A percentile compares a stretch with the other conserved stretches of the same genome.
These are phyloP conservation scores for Monosiga brevicollis DNA, from an alignment of 78 protist genomes.

Conservation along the genomic window DNA sequence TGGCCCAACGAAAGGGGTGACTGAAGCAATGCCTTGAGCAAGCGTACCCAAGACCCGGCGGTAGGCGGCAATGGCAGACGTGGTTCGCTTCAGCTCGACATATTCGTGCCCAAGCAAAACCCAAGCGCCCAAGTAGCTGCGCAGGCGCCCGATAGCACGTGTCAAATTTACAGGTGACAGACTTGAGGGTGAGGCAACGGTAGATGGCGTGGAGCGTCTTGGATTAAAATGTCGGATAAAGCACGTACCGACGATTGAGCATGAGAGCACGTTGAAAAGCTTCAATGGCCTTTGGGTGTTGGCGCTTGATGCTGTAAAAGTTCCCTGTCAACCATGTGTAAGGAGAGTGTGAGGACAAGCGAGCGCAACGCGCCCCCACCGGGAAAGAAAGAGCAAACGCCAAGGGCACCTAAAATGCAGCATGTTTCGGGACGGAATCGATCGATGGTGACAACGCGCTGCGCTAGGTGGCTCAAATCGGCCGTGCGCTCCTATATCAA, in stretches of 20 bases:
- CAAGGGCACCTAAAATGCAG: constrained; percentile 59
- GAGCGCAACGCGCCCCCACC: background rate
- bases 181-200: background rate
- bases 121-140: constrained; percentile 78
- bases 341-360: background rate
- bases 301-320: too few species aligned
- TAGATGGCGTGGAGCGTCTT: background rate
- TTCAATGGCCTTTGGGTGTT: too few species aligned
- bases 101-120: constrained; percentile 92
- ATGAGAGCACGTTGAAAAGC: background rate
- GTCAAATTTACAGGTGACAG: background rate
- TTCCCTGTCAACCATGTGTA: too few species aligned
- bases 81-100: constrained; percentile 76
- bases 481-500: too few species aligned
- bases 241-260: background rate
- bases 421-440: constrained; percentile 87
- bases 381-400: background rate
- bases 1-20: too few species aligned
- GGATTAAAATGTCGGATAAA: background rate
- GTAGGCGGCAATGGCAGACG: constrained; percentile 86
- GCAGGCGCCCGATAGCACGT: constrained; percentile 19
- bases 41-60: constrained; percentile 59
- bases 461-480: constrained; percentile 50
- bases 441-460: constrained; percentile 35
- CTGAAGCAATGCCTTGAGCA: too few species aligned